These are phyloP conservation scores for Ettlia oleoabundans DNA, from an alignment of 139 green algal genomes.

Conservation along the genomic window DNA sequence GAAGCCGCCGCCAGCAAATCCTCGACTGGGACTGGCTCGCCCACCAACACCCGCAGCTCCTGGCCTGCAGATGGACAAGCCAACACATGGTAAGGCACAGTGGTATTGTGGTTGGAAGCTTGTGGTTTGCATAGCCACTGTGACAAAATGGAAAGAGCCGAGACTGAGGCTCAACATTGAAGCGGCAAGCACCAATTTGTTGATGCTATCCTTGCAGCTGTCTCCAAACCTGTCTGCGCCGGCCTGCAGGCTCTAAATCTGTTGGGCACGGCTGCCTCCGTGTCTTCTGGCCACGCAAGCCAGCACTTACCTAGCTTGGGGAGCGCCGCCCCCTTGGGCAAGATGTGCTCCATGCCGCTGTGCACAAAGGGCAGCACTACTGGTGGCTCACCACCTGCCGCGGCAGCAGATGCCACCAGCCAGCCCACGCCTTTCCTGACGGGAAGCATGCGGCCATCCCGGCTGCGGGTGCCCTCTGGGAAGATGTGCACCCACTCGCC, in stretches of 20 bases:
- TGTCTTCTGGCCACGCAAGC: too few relatives aligned
- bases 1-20: constrained; percentile 47
- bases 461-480: constrained; percentile 86
- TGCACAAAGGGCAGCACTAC: constrained; percentile 91
- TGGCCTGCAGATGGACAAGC: constrained; percentile 20
- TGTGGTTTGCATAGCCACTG: too few relatives aligned
- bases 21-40: constrained; percentile 68
- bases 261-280: too few relatives aligned
- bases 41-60: constrained; percentile 77
- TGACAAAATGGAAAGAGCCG: too few relatives aligned
- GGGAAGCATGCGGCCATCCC: constrained; percentile 67
- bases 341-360: constrained; percentile 81
- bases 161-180: too few relatives aligned
- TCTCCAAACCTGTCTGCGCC: too few relatives aligned
- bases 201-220: too few relatives aligned
- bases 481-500: constrained; percentile 97
- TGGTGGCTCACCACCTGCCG: constrained; percentile 49
- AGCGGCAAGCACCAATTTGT: too few relatives aligned
- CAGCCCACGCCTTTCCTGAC: constrained; percentile 78
- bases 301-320: constrained; percentile 61
- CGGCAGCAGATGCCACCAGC: constrained; percentile 60
- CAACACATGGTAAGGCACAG: too few relatives aligned
- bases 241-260: too few relatives aligned
- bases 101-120: too few relatives aligned
- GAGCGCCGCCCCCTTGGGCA: constrained; percentile 72